Base-by-base conservation (phyloP, 768 basidiomycete genomes). In the Lenzites betulinus region DNA sequence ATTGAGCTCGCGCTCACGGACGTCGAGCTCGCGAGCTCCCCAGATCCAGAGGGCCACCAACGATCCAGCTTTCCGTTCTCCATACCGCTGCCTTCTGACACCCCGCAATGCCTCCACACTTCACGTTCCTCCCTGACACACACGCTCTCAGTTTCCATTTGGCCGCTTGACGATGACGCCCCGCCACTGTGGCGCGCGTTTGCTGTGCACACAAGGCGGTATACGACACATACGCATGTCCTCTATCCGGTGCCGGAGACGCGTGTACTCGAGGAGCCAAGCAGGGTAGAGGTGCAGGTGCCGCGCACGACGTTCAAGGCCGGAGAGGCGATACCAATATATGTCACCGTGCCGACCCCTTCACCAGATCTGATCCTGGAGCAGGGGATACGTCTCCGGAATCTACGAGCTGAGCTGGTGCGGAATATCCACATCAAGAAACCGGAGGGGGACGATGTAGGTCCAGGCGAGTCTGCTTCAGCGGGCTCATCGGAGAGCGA, bases 41-140 rank as follows among this genome's bases (percentile, higher is more conserved):
- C 76, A 16, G 71, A 68, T 42, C 68, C 78, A 49, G 63, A 69
- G 48, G 67, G 76, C 20, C 60, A 76, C 23, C 76, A 87, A 58
- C 88, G 89, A 5, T 79, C 85, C 2, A 81, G 83, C 22, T 83
- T 89, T 61, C 85, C 88, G n/a, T 95, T 95, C 74, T 83, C 90
- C 38, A 86, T 95, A 61, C 90, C 90, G 12, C 79, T 95, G 53
- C 83, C 80, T 59, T 74, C 83, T 42, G 93, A 95, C 73, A 86
- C 90, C 7, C 93, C 93, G 0, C 90, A 94, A 71, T 91, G 90
- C 41, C 78, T 94, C 30, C 85, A 87, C 66, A 90, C 92, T 4
- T 79, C 86, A 16, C 83, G 83, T 63, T 94, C 93, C 2, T 83
- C 86, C 0, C 77, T 95, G 54, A 79, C 80, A 15, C 89, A 95